A percentile compares a stretch with the other conserved stretches of the same genome.
These are phyloP conservation scores for Chlorella sp. DNA, from an alignment of 139 green algal species.

Conservation along the genomic window DNA sequence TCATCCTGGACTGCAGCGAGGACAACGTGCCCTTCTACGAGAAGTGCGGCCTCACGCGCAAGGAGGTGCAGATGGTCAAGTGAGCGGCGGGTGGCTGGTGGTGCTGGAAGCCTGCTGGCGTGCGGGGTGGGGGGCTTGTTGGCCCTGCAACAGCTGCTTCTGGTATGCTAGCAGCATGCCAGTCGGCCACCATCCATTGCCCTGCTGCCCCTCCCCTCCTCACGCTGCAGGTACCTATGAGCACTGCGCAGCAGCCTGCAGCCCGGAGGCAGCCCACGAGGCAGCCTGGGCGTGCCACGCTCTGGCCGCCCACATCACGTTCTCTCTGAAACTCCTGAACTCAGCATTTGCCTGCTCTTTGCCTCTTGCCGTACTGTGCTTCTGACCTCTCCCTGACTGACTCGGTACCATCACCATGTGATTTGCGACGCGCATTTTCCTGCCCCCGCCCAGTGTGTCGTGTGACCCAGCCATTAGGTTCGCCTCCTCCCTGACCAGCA, in stretches of 20 bases:
- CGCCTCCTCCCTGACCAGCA: no score
- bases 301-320: no score
- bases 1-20: constrained; percentile 96
- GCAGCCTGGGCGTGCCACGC: no score
- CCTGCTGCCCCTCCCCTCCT: background rate
- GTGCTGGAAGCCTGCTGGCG: background rate
- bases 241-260: background rate
- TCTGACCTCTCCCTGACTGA: background rate
- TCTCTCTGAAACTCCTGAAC: background rate
- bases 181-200: background rate
- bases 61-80: constrained; percentile 85
- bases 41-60: constrained; percentile 86
- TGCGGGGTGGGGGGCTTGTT: background rate
- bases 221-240: constrained; percentile 14
- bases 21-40: constrained; percentile 91
- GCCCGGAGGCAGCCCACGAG: background rate
- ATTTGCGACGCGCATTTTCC: no score
- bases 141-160: background rate
- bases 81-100: background rate
- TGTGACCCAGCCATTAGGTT: no score
- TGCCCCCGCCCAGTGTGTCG: no score
- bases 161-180: background rate
- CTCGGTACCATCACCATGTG: background rate
- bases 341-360: background rate
- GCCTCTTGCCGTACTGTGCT: background rate